Conservation (phyloP, 2,329 filamentous ascomycete species). For the Neonectria neomacrospora region DNA sequence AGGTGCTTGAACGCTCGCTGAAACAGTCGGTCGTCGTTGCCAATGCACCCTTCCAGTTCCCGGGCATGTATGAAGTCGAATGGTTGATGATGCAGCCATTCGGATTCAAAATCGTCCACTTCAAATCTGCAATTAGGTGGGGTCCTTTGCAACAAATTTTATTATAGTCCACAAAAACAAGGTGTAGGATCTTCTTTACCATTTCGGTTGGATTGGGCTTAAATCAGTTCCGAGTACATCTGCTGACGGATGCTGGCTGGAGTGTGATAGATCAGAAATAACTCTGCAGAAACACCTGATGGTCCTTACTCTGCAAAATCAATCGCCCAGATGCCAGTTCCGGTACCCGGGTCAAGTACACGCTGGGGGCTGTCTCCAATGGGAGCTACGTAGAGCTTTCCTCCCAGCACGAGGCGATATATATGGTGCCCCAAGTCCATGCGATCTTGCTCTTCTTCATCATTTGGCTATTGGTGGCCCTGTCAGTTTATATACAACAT, state of each 20-base stretch:
- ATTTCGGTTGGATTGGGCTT: background rate
- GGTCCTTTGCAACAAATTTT: background rate
- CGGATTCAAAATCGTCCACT: slow-evolving; percentile 3
- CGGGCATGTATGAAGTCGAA: slow-evolving; percentile 1
- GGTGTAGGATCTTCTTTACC: background rate
- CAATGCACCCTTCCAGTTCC: background rate
- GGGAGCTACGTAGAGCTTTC: slow-evolving; percentile 29
- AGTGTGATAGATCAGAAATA: background rate
- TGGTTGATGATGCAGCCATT: background rate
- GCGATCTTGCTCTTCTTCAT: slow-evolving; percentile 24
- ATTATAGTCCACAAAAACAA: background rate
- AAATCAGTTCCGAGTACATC: background rate
- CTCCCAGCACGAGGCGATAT: slow-evolving; percentile 26
- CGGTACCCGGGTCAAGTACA: slow-evolving; percentile 25
- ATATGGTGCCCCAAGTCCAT: slow-evolving; percentile 35
- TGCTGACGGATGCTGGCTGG: background rate
- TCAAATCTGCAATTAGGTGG: background rate
- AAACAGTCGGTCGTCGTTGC: background rate
- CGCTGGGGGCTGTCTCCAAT: slow-evolving; percentile 11
- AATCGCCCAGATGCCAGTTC: slow-evolving; percentile 24
- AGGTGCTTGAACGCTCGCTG: background rate
- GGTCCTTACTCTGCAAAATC: background rate
- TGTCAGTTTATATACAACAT: background rate
- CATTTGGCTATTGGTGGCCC: slow-evolving; percentile 19
- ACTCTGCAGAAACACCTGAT: background rate